Base-by-base conservation (phyloP, 2,329 filamentous ascomycete genomes). In the Xylariales sp. region DNA sequence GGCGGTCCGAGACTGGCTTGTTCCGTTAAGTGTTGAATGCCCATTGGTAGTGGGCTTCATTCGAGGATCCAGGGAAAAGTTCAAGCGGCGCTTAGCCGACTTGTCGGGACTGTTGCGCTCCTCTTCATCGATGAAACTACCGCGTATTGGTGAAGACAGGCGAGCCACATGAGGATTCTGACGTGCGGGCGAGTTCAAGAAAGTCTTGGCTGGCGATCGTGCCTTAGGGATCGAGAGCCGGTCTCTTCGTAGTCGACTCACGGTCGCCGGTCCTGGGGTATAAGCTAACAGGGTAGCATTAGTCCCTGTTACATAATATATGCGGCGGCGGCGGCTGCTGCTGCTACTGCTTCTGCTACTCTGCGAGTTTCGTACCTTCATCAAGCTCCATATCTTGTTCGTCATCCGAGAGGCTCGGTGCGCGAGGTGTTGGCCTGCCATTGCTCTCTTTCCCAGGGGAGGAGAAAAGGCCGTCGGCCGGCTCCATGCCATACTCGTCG, bases 401-500 rank as follows among this genome's bases (percentile, higher is more conserved):
- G 46, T 67, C 54, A 11, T 59, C 50, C 2, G 47, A 49, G 4
- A 40, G 38, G 17, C 23, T 33, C 11, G 41, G 27, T 19, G 55
- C 51, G n/a, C 57, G 53, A 13, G 55, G 44, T n/a, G n/a, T n/a
- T n/a, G n/a, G n/a, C n/a, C n/a, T n/a, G n/a, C n/a, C n/a, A 52
- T 62, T 52, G 35, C 47, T 29, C 33, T 50, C 42, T 53, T 82
- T 85, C 48, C 79, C 76, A 12, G 90, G 89, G 15, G 90, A 95
- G 7, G 90, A 96, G 62, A 95, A 95, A 48, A 97, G 79, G 49
- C 80, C 79, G 24, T 91, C 86, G 41, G 95, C 76, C 24, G 87
- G 84, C 59, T 96, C 88, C 69, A 98, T 81, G 61, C 91, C 93
- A 72, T 95, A 73, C 59, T 94, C 89, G 64, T 97, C 91, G 65